Base-by-base conservation (phyloP, 2,329 filamentous ascomycete species). In the Neurospora sp. region DNA sequence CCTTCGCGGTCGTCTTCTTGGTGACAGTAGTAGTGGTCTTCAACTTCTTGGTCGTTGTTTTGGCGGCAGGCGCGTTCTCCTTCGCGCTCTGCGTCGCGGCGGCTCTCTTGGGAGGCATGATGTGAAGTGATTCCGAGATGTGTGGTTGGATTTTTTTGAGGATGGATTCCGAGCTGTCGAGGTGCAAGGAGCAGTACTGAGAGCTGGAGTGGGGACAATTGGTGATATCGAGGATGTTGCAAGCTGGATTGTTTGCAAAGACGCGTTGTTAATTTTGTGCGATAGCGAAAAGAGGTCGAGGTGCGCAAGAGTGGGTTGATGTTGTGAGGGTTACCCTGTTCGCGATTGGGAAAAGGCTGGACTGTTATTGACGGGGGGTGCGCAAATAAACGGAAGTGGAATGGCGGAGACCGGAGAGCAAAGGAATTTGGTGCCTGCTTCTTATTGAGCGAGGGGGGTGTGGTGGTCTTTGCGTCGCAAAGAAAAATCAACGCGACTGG, bases 31-130 rank as follows among this genome's bases (percentile, higher is more conserved):
- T 68, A 28, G 67, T 67, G 10, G 46, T 42, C 36, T 67, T 58
- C n/a, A 58, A 38, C 66, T 69, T 73, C 67, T 71, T 71, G 15
- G 70, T 69, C 17, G 43, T 74, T 66, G 66, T 70, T 33, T 70
- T 38, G 28, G 71, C 67, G 15, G 72, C 70, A 19, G 70, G 38
- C 33, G 70, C 68, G 6, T 70, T 66, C 62, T 71, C 76, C 40
- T 67, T 66, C 15, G 67, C n/a, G 38, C 38, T 66, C 38, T 66
- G 58, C 67, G 42, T 52, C 67, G 70, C 67, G 28, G 69, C n/a
- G 23, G 66, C 66, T 40, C 58, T 70, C 38, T 67, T 70, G 66
- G 74, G 74, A 72, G 74, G 72, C 74, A 76, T 76, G 19, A 70
- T 66, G 43, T 38, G 28, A 28, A 23, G 52, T 43, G 33, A 62